phyloP scores from a whole-genome alignment of 352 stramenopile genomes.

The Pythium scleroteichum region DNA sequence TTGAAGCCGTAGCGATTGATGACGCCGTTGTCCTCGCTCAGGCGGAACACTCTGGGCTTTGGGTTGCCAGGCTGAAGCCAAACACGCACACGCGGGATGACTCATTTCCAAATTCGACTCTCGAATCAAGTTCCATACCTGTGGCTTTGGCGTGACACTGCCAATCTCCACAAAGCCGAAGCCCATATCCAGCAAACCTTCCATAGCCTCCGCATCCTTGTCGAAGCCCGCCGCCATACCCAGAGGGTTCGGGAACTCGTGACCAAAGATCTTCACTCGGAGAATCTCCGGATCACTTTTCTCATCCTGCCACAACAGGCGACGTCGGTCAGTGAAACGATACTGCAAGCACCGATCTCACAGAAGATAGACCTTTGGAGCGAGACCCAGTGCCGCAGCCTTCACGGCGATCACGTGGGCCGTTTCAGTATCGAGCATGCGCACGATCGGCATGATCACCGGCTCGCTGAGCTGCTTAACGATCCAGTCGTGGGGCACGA shows the following conservation, averaged over 20 bases:
- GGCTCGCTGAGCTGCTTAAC: slow-evolving; percentile 70
- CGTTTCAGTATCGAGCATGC: slow-evolving; percentile 82
- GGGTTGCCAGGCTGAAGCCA: slow-evolving; percentile 87
- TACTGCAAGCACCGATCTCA: background rate
- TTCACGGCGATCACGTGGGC: slow-evolving; percentile 86
- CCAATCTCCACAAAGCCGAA: slow-evolving; percentile 39
- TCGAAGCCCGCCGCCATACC: slow-evolving; percentile 98
- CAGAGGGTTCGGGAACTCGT: slow-evolving; percentile 91
- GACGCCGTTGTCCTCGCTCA: slow-evolving; percentile 92
- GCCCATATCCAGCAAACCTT: slow-evolving; percentile 86
- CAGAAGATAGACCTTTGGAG: slow-evolving; percentile 43
- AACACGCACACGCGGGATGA: background rate
- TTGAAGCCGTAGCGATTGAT: slow-evolving; percentile 99
- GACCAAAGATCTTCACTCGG: slow-evolving; percentile 51
- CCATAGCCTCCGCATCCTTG: slow-evolving; percentile 95
- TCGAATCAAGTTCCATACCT: too few species aligned
- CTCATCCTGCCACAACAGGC: slow-evolving; percentile 33
- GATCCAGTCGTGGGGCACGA: slow-evolving; percentile 76
- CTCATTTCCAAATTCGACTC: too few species aligned
- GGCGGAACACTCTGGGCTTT: slow-evolving; percentile 96
- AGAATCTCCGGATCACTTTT: slow-evolving; percentile 55
- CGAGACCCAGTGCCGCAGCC: slow-evolving; percentile 67
- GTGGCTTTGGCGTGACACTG: slow-evolving; percentile 92
- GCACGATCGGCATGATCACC: slow-evolving; percentile 77
- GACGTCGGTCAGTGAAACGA: background rate